phyloP scores from a whole-genome alignment of 306 rosid species.

The Hippophae tibetana region DNA sequence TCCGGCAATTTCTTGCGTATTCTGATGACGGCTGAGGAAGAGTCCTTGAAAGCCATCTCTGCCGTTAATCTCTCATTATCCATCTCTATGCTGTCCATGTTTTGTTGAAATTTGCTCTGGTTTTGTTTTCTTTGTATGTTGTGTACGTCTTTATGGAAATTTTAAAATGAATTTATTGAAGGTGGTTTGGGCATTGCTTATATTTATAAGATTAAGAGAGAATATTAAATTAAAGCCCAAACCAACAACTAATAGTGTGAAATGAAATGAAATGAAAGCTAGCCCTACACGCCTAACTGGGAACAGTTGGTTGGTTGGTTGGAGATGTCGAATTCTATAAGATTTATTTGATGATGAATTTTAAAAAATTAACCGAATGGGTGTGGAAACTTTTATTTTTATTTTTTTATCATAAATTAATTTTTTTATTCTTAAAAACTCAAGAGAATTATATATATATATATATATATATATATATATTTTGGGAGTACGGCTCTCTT shows the following conservation, averaged over 20 bases:
- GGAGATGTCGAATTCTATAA: background rate
- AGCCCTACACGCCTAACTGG: slow-evolving; percentile 10
- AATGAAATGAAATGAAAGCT: background rate
- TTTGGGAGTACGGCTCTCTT: too few species aligned
- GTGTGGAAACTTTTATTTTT: too few species aligned
- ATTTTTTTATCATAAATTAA: too few species aligned
- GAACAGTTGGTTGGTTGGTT: slow-evolving; percentile 6
- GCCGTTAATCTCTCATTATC: slow-evolving; percentile 80
- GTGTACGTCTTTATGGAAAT: too few species aligned
- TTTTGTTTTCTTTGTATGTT: too few species aligned
- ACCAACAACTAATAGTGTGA: background rate
- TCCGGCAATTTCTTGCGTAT: slow-evolving; percentile 74
- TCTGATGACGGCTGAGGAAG: slow-evolving; percentile 62
- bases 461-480: too few species aligned
- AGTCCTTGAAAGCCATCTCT: slow-evolving; percentile 75
- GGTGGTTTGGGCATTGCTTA: background rate
- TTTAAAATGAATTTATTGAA: too few species aligned
- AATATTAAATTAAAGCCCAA: slow-evolving; percentile 11
- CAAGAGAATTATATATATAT: too few species aligned
- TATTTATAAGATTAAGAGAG: background rate
- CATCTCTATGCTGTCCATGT: slow-evolving; percentile 52
- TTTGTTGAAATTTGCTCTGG: background rate
- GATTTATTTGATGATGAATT: too few species aligned
- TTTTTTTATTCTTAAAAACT: too few species aligned
- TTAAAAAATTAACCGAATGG: too few species aligned